Percentiles rank a stretch among this genome's conserved stretches.
phyloP scores from a whole-genome alignment of 768 basidiomycete species.

The Phylloporus sp. region DNA sequence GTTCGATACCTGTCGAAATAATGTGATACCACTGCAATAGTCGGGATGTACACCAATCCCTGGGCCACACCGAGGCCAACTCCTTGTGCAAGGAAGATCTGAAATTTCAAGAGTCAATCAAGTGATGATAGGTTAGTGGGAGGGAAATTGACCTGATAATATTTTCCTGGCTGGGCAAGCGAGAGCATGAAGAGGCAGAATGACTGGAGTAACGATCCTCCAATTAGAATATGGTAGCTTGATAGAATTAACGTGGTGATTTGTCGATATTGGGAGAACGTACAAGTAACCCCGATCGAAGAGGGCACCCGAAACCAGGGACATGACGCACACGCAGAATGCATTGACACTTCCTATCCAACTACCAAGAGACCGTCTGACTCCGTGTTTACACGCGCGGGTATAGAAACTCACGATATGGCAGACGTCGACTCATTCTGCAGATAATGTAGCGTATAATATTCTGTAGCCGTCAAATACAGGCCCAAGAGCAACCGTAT shows the following conservation, averaged over 20 bases:
- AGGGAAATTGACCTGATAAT: conserved; percentile 38
- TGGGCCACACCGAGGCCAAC: conserved; percentile 42
- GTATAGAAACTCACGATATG: conserved; percentile 32
- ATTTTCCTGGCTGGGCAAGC: conserved; percentile 37
- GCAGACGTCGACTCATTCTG: conserved; percentile 31
- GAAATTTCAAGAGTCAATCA: neutral
- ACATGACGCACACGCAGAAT: conserved; percentile 35
- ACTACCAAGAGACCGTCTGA: conserved; percentile 12
- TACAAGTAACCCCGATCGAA: conserved; percentile 55
- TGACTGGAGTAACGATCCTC: conserved; percentile 42
- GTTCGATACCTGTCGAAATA: conserved; percentile 41
- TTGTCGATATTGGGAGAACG: neutral
- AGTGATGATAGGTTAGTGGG: neutral
- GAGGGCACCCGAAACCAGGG: conserved; percentile 41
- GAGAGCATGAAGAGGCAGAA: conserved; percentile 45
- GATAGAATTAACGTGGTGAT: neutral
- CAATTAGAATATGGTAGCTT: conserved; percentile 44
- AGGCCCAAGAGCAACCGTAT: neutral
- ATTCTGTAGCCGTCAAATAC: conserved; percentile 28
- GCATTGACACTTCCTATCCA: conserved; percentile 49
- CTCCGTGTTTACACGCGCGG: neutral
- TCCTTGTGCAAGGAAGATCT: conserved; percentile 51
- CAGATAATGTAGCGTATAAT: conserved; percentile 36
- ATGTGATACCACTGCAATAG: conserved; percentile 41
- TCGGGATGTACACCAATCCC: conserved; percentile 46